These are phyloP conservation scores for Pyrenophora tritici-repentis DNA, from an alignment of 2,329 filamentous ascomycete species.

Conservation along the genomic window DNA sequence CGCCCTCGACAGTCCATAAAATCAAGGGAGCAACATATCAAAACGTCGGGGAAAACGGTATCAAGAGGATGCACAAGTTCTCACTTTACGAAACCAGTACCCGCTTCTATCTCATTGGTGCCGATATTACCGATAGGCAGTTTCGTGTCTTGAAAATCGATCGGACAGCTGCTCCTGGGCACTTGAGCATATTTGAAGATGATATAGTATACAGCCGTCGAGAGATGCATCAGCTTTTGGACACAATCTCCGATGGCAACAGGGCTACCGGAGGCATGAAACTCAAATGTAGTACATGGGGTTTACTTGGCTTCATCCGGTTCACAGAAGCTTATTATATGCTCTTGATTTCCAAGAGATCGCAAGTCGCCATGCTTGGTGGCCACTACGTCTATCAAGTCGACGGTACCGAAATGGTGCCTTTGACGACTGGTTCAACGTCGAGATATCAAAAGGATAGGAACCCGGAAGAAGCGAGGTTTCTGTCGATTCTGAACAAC, in stretches of 20 bases:
- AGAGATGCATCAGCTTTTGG: constrained; percentile 91
- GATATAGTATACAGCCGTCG: constrained; percentile 91
- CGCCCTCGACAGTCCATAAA: constrained; percentile 46
- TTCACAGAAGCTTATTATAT: constrained; percentile 98
- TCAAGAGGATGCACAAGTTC: constrained; percentile 83
- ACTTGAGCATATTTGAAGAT: constrained; percentile 87
- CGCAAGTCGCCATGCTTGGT: constrained; percentile 92
- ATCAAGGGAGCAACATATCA: constrained; percentile 47
- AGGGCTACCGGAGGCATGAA: constrained; percentile 87
- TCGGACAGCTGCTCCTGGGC: constrained; percentile 77
- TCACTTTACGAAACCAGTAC: constrained; percentile 95
- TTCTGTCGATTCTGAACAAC: constrained; percentile 85
- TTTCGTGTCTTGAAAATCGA: constrained; percentile 96
- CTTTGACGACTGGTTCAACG: constrained; percentile 72
- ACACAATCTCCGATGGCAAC: constrained; percentile 94
- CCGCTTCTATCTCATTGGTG: constrained; percentile 91
- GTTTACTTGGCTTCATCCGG: constrained; percentile 89
- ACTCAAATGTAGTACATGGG: constrained; percentile 89
- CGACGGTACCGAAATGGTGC: constrained; percentile 89
- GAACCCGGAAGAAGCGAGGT: constrained; percentile 87
- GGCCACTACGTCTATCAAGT: constrained; percentile 96
- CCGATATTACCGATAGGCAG: constrained; percentile 83
- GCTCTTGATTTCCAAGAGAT: constrained; percentile 93
- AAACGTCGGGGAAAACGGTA: constrained; percentile 51
- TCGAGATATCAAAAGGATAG: constrained; percentile 76